Evolutionary conservation across 2,329 filamentous ascomycete genomes (phyloP).

Genomic region (Trichoderma hamatum): DNA sequence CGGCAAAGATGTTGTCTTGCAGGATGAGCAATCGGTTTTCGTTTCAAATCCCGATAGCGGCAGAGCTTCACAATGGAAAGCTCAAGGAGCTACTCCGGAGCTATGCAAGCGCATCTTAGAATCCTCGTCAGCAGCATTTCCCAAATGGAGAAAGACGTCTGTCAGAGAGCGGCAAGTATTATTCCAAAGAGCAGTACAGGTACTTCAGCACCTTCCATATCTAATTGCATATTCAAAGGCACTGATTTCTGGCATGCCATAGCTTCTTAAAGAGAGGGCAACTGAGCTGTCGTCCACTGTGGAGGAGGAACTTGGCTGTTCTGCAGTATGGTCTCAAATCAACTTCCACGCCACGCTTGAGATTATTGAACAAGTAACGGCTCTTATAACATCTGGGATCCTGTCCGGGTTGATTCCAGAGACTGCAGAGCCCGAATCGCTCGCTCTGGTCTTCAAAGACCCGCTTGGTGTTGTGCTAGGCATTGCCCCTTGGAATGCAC

Average conservation of each 20-base stretch:
- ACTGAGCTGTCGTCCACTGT: constrained; percentile 5
- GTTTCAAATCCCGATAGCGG: constrained; percentile 14
- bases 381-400: background rate
- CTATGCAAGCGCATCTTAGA: constrained; percentile 6
- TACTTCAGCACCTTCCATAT: background rate
- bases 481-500: constrained; percentile 38
- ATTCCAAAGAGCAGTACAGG: constrained; percentile 13
- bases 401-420: constrained; percentile 2
- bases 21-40: background rate
- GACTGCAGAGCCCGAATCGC: constrained; percentile 4
- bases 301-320: constrained; percentile 9
- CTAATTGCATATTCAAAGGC: background rate
- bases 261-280: constrained; percentile 16
- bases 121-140: constrained; percentile 12
- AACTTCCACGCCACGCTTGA: constrained; percentile 2
- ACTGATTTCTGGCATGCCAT: background rate
- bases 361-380: constrained; percentile 16
- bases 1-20: constrained; percentile 12
- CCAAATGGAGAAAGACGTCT: constrained; percentile 8
- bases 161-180: constrained; percentile 4
- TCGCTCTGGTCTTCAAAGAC: constrained; percentile 28
- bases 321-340: background rate
- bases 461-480: constrained; percentile 35
- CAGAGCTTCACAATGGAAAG: constrained; percentile 7
- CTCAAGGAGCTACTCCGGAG: constrained; percentile 17